Conservation (phyloP, 2,329 filamentous ascomycete species). For the Cladosporium phlei region DNA sequence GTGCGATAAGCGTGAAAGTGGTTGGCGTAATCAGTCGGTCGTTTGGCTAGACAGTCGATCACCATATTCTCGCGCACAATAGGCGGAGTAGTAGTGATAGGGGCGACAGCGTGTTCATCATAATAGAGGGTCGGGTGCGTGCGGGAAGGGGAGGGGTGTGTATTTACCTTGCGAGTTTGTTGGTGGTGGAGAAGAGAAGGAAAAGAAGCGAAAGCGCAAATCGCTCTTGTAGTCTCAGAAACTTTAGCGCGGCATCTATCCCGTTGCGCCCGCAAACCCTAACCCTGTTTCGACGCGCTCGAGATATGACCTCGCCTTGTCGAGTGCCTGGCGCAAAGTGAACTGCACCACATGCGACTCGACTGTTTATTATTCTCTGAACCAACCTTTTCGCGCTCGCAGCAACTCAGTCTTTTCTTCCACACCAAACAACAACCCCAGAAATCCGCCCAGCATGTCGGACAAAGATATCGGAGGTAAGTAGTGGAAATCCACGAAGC, state of each 20-base stretch:
- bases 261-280: no score
- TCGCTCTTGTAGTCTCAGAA: constrained; percentile 2
- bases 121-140: constrained; percentile 25
- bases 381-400: no score
- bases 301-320: no score
- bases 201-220: neutral
- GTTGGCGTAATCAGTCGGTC: constrained; percentile 47
- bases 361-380: no score
- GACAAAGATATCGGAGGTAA: constrained; percentile 52
- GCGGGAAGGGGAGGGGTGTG: constrained; percentile 10
- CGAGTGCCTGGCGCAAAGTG: no score
- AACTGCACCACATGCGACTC: no score
- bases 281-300: no score
- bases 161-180: constrained; percentile 19
- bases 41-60: constrained; percentile 60
- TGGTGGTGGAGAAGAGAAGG: constrained; percentile 13
- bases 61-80: constrained; percentile 38
- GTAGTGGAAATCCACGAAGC: constrained; percentile 20
- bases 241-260: no score
- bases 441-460: constrained; percentile 41
- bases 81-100: constrained; percentile 49
- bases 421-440: neutral
- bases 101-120: constrained; percentile 60
- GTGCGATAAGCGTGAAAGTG: constrained; percentile 1
- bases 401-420: no score